Evolutionary conservation across 306 rosid species (phyloP).

Genomic region (Gillenia trifoliata): DNA sequence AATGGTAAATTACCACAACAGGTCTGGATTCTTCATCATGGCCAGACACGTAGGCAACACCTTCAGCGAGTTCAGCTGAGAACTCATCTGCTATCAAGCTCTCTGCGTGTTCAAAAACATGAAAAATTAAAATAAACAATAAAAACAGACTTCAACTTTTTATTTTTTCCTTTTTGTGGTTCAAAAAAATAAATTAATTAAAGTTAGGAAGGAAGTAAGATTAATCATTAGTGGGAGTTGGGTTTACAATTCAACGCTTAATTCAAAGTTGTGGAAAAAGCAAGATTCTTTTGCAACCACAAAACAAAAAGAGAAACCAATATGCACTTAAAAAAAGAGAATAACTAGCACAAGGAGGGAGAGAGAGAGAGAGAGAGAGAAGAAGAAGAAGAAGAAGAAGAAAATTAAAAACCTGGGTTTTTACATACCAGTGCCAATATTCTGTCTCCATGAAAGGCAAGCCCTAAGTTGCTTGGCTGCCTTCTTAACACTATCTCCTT

Average conservation of each 20-base stretch:
- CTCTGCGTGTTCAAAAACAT: slow-evolving; percentile 33
- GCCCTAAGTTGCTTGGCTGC: slow-evolving; percentile 82
- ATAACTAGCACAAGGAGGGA: neutral
- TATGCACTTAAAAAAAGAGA: slow-evolving; percentile 12
- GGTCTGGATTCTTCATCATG: slow-evolving; percentile 93
- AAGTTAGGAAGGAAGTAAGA: slow-evolving; percentile 13
- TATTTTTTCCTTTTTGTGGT: neutral
- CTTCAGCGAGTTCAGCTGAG: slow-evolving; percentile 92
- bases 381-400: neutral
- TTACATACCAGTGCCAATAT: slow-evolving; percentile 55
- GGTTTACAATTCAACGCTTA: slow-evolving; percentile 34
- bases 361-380: neutral
- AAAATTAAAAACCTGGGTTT: neutral
- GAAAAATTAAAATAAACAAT: neutral
- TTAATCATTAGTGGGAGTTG: slow-evolving; percentile 44
- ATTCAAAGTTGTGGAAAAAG: slow-evolving; percentile 46
- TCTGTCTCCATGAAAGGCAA: slow-evolving; percentile 97
- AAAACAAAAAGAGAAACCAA: slow-evolving; percentile 17
- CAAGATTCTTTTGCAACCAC: slow-evolving; percentile 49
- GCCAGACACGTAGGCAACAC: slow-evolving; percentile 86
- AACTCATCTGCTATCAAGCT: slow-evolving; percentile 91
- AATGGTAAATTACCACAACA: slow-evolving; percentile 48
- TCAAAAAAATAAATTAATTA: neutral
- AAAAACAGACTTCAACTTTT: neutral
- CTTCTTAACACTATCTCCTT: slow-evolving; percentile 86